Percentiles rank a stretch among this genome's conserved stretches.
phyloP scores from a whole-genome alignment of 2,329 filamentous ascomycete genomes.

The Saccharata proteae region DNA sequence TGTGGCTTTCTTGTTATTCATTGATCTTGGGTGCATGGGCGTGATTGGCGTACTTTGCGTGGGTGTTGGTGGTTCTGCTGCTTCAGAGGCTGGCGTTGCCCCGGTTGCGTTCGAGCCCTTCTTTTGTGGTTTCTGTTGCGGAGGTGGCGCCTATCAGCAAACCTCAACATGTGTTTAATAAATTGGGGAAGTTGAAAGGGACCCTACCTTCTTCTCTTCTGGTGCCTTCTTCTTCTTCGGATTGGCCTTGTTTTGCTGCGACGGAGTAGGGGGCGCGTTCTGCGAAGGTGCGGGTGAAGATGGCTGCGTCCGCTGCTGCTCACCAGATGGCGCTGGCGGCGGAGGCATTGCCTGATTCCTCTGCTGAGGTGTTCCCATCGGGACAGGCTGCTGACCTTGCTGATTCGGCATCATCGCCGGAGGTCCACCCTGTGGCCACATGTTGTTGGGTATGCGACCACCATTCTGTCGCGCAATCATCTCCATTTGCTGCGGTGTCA shows the following conservation, averaged over 20 bases:
- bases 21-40: slow-evolving; percentile 29
- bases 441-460: slow-evolving; percentile 26
- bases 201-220: slow-evolving; percentile 56
- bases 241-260: slow-evolving; percentile 57
- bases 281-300: slow-evolving; percentile 35
- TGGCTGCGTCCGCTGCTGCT: slow-evolving; percentile 30
- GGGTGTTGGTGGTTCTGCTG: slow-evolving; percentile 35
- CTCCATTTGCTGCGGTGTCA: slow-evolving; percentile 47
- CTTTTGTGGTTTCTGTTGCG: slow-evolving; percentile 26
- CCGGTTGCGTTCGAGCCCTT: slow-evolving; percentile 26
- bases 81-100: slow-evolving; percentile 29
- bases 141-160: no score
- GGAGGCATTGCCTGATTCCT: slow-evolving; percentile 46
- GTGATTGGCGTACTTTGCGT: slow-evolving; percentile 38
- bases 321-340: slow-evolving; percentile 28
- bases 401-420: slow-evolving; percentile 27
- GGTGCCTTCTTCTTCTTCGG: slow-evolving; percentile 62
- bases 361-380: slow-evolving; percentile 61
- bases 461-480: slow-evolving; percentile 23
- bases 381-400: slow-evolving; percentile 39
- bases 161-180: slow-evolving; percentile 23
- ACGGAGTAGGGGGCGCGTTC: slow-evolving; percentile 56
- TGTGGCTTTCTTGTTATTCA: slow-evolving; percentile 23
- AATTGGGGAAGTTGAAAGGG: slow-evolving; percentile 8
- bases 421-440: slow-evolving; percentile 23